These are phyloP conservation scores for Leccinum griseonigrum DNA, from an alignment of 1,284 basidiomycete genomes.

Conservation along the genomic window DNA sequence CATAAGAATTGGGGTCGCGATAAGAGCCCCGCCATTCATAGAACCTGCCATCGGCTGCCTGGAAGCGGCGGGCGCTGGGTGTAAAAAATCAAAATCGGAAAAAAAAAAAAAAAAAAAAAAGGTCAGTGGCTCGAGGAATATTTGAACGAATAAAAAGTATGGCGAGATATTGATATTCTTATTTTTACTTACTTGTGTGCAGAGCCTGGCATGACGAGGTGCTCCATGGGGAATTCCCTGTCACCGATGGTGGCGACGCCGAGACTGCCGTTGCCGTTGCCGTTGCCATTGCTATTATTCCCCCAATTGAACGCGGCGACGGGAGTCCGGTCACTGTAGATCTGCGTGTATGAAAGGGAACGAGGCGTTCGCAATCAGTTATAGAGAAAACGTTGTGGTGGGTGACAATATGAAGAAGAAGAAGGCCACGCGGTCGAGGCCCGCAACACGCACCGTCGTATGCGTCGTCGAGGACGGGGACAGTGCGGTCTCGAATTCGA, in stretches of 20 bases:
- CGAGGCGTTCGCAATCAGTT: neutral
- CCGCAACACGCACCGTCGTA: conserved; percentile 48
- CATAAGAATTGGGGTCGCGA: conserved; percentile 49
- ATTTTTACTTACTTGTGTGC: conserved; percentile 39
- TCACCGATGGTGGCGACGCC: conserved; percentile 55
- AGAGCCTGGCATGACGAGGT: conserved; percentile 55
- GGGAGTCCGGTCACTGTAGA: conserved; percentile 48
- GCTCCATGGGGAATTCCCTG: conserved; percentile 58
- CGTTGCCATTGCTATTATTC: neutral
- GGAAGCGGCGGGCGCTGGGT: conserved; percentile 56
- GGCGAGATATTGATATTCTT: neutral
- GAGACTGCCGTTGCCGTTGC: conserved; percentile 45
- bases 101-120: conserved; percentile 18
- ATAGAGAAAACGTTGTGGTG: neutral
- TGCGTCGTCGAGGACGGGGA: conserved; percentile 32
- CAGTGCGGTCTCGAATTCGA: conserved; percentile 58
- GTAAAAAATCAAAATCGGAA: neutral
- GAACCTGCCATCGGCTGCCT: conserved; percentile 47
- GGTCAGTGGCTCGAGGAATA: conserved; percentile 9
- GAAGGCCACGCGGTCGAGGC: neutral
- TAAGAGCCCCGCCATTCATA: conserved; percentile 62
- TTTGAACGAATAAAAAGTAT: neutral
- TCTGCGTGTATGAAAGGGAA: conserved; percentile 20
- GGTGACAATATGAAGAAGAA: neutral
- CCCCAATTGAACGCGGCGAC: conserved; percentile 61